Conservation (phyloP, 2,329 filamentous ascomycete genomes). For the Diaporthe helianthi region DNA sequence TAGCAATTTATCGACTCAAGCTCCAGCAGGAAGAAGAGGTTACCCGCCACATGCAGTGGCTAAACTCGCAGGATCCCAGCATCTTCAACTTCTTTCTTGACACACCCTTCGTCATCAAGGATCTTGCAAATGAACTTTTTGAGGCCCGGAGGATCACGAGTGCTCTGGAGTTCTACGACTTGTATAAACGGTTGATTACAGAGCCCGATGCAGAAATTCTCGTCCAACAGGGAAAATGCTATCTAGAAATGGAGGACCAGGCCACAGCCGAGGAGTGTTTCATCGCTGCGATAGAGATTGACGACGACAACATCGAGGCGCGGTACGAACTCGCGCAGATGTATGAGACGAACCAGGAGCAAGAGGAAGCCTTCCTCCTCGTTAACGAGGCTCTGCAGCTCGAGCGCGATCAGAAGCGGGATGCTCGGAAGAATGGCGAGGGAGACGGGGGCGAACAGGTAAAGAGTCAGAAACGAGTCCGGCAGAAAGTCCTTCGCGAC, state of each 20-base stretch:
- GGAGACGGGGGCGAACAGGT: constrained; percentile 42
- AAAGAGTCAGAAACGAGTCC: constrained; percentile 35
- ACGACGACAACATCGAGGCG: constrained; percentile 76
- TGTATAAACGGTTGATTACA: constrained; percentile 57
- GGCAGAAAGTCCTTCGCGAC: constrained; percentile 41
- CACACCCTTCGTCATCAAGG: constrained; percentile 81
- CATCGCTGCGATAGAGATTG: constrained; percentile 74
- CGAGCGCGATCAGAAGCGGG: constrained; percentile 52
- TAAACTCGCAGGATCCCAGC: constrained; percentile 68
- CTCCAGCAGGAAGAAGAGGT: constrained; percentile 75
- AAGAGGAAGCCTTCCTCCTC: constrained; percentile 78
- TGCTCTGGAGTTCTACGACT: constrained; percentile 64
- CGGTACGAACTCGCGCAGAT: constrained; percentile 82
- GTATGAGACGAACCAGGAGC: constrained; percentile 77
- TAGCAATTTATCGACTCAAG: constrained; percentile 83
- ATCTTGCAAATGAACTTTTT: constrained; percentile 61
- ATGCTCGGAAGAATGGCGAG: constrained; percentile 40
- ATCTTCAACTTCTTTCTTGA: constrained; percentile 62
- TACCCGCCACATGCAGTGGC: constrained; percentile 73
- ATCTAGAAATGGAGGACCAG: constrained; percentile 67
- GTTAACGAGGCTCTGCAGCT: constrained; percentile 77
- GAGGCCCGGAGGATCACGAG: constrained; percentile 44
- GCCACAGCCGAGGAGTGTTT: constrained; percentile 80
- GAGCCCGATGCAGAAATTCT: constrained; percentile 59
- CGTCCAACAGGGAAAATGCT: constrained; percentile 70